Conservation (phyloP, 2,329 filamentous ascomycete species). For the Alternaria brassicicola region DNA sequence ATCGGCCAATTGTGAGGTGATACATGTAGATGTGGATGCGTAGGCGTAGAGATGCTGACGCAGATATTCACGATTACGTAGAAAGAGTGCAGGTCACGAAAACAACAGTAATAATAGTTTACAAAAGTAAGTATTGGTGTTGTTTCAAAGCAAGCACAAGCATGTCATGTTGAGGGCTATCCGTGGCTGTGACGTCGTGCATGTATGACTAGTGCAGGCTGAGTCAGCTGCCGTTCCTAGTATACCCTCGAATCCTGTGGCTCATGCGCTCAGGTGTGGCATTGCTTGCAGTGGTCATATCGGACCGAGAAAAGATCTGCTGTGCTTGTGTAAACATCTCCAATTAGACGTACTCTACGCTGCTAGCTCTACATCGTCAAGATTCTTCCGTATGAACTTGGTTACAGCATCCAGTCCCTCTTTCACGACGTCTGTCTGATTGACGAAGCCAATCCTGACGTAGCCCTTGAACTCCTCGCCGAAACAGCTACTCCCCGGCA, state of each 20-base stretch:
- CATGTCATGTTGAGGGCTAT: background rate
- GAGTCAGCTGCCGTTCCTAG: background rate
- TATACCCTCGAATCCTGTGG: background rate
- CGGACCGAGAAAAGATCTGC: background rate
- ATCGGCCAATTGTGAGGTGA: background rate
- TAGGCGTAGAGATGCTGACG: too few relatives aligned
- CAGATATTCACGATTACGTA: background rate
- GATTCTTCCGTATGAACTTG: constrained; percentile 62
- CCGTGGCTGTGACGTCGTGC: background rate
- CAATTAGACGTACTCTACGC: background rate
- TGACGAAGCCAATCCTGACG: constrained; percentile 78
- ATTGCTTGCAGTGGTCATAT: background rate
- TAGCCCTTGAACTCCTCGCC: constrained; percentile 73
- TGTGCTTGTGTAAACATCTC: background rate
- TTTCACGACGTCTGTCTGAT: constrained; percentile 70
- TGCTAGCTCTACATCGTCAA: constrained; percentile 57
- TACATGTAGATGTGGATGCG: background rate
- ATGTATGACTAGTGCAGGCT: background rate
- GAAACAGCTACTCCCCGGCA: constrained; percentile 77
- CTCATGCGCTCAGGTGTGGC: background rate
- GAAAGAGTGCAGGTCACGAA: background rate
- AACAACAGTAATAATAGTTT: background rate
- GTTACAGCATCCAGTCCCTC: constrained; percentile 65
- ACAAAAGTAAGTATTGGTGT: background rate
- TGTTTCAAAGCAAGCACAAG: background rate